These are phyloP conservation scores for Tolypocladium nubicola DNA, from an alignment of 2,329 filamentous ascomycete genomes.

Conservation along the genomic window DNA sequence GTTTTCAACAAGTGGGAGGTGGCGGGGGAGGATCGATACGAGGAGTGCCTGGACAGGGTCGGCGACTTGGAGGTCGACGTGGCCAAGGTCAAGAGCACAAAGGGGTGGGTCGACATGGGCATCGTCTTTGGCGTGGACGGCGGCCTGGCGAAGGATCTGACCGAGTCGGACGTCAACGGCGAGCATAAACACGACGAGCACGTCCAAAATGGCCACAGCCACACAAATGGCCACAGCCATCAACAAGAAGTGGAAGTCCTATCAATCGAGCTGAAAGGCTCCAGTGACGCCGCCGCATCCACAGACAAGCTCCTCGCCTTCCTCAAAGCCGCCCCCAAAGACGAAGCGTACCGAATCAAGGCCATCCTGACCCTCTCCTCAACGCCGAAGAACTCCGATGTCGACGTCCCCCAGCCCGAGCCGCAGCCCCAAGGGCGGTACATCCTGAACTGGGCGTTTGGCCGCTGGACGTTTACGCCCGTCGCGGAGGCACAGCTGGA, in stretches of 20 bases:
- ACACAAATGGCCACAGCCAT: constrained; percentile 31
- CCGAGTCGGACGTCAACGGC: constrained; percentile 24
- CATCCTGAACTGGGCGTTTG: constrained; percentile 97
- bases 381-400: constrained; percentile 39
- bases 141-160: constrained; percentile 53
- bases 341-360: constrained; percentile 95
- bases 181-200: constrained; percentile 21
- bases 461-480: constrained; percentile 81
- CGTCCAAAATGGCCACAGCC: constrained; percentile 18
- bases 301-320: constrained; percentile 55
- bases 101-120: constrained; percentile 66
- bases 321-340: constrained; percentile 67
- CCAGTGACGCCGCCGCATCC: constrained; percentile 31
- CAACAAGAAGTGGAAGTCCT: constrained; percentile 92
- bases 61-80: constrained; percentile 72
- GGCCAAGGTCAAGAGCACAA: constrained; percentile 76
- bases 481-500: constrained; percentile 30
- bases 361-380: constrained; percentile 43
- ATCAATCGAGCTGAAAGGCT: constrained; percentile 57
- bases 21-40: constrained; percentile 62
- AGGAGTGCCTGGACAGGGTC: constrained; percentile 67
- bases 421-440: constrained; percentile 42
- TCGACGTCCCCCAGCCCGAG: constrained; percentile 26
- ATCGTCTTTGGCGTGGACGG: constrained; percentile 83
- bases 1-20: constrained; percentile 90